Base-by-base conservation (phyloP, 2,329 filamentous ascomycete species). In the Aspergillus pseudonomiae region DNA sequence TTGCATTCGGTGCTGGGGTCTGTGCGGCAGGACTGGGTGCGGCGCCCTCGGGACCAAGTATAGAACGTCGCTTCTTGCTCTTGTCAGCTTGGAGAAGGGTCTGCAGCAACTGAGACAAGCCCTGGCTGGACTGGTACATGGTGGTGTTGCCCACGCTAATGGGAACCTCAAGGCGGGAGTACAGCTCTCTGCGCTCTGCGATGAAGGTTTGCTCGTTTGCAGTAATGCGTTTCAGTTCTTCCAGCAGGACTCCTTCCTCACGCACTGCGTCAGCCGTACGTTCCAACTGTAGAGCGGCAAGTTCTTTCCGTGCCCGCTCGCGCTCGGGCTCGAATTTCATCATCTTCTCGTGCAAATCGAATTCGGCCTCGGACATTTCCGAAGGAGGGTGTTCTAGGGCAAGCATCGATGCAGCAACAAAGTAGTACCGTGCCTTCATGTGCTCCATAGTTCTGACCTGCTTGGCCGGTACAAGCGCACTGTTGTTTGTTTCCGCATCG, bases 201-300 rank as follows among this genome's bases (percentile, higher is more conserved):
- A 96, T 92, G 74, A 98, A 90, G 62, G 88, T 89, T 69, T 95
- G 91, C 67, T 94, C 92, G 64, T 93, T 89, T 66, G 91, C 89
- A 73, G 96, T 87, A 68, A 99, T 98, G 63, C 95, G 90, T 73
- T 96, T 93, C 61, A 99, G 87, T 75, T 99, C 95, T 63, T 94
- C 86, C 21, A 99, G 85, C 3, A 99, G 82, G 39, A 92, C 90
- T 71, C 96, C 91, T 79, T 99, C 95, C 77, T 99, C 95, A 66
- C 92, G 89, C 30, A 94, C 91, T 78, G 99, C 94, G 67, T 97
- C 93, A 66, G 89, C 89, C 10, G 90, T 91, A 46, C 95, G 88
- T 55, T 89, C 88, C 67, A 98, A 85, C 54, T 94, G 88, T 57
- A 90, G 88, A 67, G 91, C 86, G 4, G 93, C 94, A 72, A 97